Percentiles rank a stretch among this genome's conserved stretches.
Evolutionary conservation across 2,329 filamentous ascomycete species (phyloP).

Genomic region (Apiospora rasikravindrae): DNA sequence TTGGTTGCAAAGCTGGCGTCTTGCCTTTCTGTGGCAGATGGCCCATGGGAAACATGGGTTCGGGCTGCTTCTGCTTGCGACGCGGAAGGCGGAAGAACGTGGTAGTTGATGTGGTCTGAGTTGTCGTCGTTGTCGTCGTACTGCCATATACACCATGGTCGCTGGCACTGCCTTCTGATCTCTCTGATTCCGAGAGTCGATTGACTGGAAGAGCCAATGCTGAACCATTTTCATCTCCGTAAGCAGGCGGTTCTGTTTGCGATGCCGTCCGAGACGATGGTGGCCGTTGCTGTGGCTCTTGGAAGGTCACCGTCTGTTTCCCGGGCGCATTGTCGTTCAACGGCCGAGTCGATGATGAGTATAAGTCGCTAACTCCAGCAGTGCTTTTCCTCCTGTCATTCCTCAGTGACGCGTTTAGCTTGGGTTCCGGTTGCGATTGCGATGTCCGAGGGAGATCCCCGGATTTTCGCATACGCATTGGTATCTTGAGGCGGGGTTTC

Average conservation of each 20-base stretch:
- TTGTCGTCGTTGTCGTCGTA: conserved; percentile 63
- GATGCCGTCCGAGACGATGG: conserved; percentile 37
- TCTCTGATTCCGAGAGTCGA: conserved; percentile 83
- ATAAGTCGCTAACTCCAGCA: background rate
- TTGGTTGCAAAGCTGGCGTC: conserved; percentile 38
- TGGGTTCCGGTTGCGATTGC: conserved; percentile 30
- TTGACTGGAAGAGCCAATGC: conserved; percentile 67
- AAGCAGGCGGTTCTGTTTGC: conserved; percentile 54
- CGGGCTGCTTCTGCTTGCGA: conserved; percentile 74
- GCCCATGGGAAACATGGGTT: conserved; percentile 81
- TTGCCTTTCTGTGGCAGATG: conserved; percentile 80
- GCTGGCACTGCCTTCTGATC: conserved; percentile 82
- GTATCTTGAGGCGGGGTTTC: conserved; percentile 61
- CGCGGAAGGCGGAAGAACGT: conserved; percentile 84
- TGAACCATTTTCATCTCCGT: conserved; percentile 65
- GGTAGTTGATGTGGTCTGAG: conserved; percentile 67
- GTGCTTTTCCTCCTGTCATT: conserved; percentile 47
- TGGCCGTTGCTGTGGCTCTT: conserved; percentile 54
- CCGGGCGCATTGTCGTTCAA: conserved; percentile 23
- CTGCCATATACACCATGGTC: conserved; percentile 64
- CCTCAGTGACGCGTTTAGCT: conserved; percentile 30
- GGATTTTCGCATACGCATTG: conserved; percentile 58
- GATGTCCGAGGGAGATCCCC: conserved; percentile 52
- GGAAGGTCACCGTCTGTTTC: conserved; percentile 59
- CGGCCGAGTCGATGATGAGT: background rate